Conservation (phyloP, 495 filamentous ascomycete genomes). For the Neurospora sp. region DNA sequence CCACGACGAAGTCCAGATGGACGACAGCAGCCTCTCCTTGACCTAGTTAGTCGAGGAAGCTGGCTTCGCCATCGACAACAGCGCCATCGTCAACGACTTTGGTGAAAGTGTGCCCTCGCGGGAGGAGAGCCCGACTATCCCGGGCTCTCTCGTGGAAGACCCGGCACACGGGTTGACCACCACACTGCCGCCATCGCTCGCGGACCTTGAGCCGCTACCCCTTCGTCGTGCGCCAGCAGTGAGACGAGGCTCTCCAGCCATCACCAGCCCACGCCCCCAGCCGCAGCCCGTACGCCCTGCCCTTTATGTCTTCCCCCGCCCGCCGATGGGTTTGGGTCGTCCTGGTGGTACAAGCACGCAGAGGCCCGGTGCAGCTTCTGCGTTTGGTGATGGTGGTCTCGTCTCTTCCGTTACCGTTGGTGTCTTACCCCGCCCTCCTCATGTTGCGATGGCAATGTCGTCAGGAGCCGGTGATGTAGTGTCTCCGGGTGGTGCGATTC, state of each 20-base stretch:
- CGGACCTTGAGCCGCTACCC: neutral
- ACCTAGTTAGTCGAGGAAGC: neutral
- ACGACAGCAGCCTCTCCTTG: neutral
- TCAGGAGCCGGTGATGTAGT: neutral
- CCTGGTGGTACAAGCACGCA: neutral
- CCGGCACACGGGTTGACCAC: neutral
- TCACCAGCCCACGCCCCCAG: neutral
- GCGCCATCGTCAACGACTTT: neutral
- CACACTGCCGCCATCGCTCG: neutral
- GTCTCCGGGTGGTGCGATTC: neutral
- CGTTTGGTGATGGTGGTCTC: neutral
- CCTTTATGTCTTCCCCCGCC: neutral
- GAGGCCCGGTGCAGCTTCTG: neutral
- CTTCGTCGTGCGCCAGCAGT: neutral
- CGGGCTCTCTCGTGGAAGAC: neutral
- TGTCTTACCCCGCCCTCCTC: neutral
- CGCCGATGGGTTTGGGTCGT: neutral
- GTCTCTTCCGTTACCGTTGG: neutral
- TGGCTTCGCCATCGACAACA: neutral
- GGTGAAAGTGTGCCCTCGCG: neutral
- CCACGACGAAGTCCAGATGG: neutral
- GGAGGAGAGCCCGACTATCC: neutral
- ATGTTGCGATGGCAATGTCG: neutral
- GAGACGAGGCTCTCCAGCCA: neutral
- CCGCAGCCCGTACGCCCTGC: neutral